Conservation (phyloP, 495 filamentous ascomycete species). For the Neurospora sp. region DNA sequence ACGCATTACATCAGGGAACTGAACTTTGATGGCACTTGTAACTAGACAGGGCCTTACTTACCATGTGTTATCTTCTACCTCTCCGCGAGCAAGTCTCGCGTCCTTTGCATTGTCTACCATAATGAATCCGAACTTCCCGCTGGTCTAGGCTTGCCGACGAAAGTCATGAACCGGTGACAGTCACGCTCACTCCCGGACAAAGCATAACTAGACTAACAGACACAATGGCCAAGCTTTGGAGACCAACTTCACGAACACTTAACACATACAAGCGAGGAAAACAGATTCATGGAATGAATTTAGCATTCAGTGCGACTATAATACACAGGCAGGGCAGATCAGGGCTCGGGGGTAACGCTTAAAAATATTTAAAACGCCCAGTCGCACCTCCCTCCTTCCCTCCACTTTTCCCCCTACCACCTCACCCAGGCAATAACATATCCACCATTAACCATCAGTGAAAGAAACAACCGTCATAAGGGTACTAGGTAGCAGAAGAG, state of each 20-base stretch:
- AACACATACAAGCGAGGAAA: background rate
- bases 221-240: background rate
- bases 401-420: background rate
- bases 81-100: background rate
- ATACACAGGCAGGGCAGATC: conserved; percentile 1
- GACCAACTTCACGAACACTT: background rate
- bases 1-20: background rate
- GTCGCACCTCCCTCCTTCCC: background rate
- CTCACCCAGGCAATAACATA: background rate
- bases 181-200: background rate
- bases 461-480: background rate
- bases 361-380: background rate
- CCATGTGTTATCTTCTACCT: background rate
- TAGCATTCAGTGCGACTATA: conserved; percentile 10
- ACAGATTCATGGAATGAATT: conserved; percentile 20
- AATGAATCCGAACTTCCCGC: background rate
- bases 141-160: background rate
- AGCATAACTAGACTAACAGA: background rate
- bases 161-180: background rate
- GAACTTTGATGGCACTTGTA: background rate
- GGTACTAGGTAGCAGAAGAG: background rate
- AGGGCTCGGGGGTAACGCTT: background rate
- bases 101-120: background rate
- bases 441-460: background rate
- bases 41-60: background rate